Conservation (phyloP, 2,329 filamentous ascomycete genomes). For the Talaromyces sp. region DNA sequence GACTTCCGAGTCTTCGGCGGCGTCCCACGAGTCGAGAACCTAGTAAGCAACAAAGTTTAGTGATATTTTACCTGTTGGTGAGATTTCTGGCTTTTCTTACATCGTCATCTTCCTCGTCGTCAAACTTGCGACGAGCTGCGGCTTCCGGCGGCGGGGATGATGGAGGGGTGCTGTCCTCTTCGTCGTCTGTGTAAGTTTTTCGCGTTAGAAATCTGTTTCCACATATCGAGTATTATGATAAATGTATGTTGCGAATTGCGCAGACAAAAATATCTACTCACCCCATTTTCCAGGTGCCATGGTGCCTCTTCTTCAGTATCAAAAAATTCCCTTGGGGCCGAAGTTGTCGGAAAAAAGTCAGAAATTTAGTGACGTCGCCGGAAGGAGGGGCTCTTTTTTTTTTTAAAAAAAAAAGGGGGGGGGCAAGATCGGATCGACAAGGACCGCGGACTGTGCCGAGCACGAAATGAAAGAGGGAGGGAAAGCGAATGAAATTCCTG, state of each 20-base stretch:
- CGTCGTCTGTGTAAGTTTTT: constrained; percentile 24
- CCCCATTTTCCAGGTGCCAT: constrained; percentile 47
- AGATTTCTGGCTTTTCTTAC: too few species aligned
- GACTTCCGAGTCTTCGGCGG: constrained; percentile 90
- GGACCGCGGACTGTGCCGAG: neutral
- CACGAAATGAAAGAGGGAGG: neutral
- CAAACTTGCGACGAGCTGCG: constrained; percentile 64
- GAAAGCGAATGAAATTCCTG: neutral
- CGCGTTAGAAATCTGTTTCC: neutral
- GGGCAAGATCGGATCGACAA: neutral
- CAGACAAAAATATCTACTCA: constrained; percentile 28
- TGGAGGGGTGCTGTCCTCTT: constrained; percentile 48
- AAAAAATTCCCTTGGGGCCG: neutral
- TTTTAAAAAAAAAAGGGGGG: too few species aligned
- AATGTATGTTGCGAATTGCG: neutral
- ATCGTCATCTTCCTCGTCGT: constrained; percentile 81
- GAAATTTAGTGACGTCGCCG: neutral
- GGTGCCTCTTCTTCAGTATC: constrained; percentile 11
- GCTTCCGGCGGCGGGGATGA: constrained; percentile 34
- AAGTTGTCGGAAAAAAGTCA: neutral
- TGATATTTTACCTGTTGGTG: too few species aligned
- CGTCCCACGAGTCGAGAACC: constrained; percentile 96
- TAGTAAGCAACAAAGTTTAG: too few species aligned
- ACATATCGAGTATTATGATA: neutral
- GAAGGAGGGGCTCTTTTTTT: neutral